Conservation (phyloP, 345 rosid genomes). For the Gossypium ekmanianum region DNA sequence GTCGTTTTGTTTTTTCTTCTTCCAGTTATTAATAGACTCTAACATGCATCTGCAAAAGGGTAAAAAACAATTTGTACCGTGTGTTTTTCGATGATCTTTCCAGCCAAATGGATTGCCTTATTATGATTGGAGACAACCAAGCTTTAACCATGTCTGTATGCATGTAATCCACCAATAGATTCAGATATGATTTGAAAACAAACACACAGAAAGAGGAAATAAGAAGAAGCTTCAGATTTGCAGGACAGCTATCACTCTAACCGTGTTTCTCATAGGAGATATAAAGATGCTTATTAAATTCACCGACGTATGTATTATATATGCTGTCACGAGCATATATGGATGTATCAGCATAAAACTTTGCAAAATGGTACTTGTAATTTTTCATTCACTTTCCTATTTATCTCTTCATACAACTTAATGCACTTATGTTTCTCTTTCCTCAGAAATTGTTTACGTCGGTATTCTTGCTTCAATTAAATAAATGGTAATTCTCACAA, state of each 20-base stretch:
- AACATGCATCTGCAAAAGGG: not conserved
- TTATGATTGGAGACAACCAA: not conserved
- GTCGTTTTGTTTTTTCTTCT: not conserved
- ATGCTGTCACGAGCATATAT: not conserved
- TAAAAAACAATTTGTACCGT: not conserved
- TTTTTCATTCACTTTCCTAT: not conserved
- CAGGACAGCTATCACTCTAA: conserved; percentile 12
- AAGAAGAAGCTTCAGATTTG: not conserved
- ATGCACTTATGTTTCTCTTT: no score
- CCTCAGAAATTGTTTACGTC: no score
- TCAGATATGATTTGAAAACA: not conserved
- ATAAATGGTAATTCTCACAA: no score
- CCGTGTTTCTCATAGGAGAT: conserved; percentile 2
- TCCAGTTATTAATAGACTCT: not conserved
- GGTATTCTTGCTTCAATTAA: no score
- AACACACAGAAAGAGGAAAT: not conserved
- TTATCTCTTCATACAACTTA: not conserved
- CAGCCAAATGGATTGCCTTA: not conserved
- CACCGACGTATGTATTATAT: conserved; percentile 6
- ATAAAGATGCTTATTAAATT: not conserved
- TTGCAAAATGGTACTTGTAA: not conserved
- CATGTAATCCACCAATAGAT: not conserved
- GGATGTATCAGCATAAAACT: not conserved
- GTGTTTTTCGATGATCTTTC: not conserved
- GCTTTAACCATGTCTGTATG: not conserved